A percentile compares a stretch with the other conserved stretches of the same genome.
phyloP scores from a whole-genome alignment of 148 eudicot genomes.

The Rheum nobile region DNA sequence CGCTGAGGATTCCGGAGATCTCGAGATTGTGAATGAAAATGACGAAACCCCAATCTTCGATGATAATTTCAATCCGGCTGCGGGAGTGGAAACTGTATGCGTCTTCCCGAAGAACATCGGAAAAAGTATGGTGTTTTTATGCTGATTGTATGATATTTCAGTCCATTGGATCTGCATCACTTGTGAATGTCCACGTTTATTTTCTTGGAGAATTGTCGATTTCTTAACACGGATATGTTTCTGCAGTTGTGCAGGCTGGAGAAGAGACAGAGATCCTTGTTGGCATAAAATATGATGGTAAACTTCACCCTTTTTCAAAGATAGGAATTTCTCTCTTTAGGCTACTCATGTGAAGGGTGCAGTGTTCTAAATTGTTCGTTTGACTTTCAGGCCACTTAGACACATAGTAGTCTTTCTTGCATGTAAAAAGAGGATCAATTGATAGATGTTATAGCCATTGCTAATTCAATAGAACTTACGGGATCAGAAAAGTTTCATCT shows the following conservation, averaged over 20 bases:
- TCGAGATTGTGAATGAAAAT: slow-evolving; percentile 59
- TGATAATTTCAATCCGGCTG: slow-evolving; percentile 49
- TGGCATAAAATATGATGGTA: slow-evolving; percentile 86
- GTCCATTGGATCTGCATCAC: not conserved
- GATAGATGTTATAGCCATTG: not conserved
- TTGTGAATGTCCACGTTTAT: slow-evolving; percentile 3
- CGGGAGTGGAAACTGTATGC: slow-evolving; percentile 67
- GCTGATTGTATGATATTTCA: not conserved
- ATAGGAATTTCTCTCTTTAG: not conserved
- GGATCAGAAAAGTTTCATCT: not conserved
- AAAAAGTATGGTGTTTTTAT: slow-evolving; percentile 24
- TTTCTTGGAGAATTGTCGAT: not conserved
- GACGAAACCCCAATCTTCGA: slow-evolving; percentile 48
- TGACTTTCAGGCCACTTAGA: not conserved
- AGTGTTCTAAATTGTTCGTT: not conserved
- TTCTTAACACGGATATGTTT: slow-evolving; percentile 1
- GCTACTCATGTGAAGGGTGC: not conserved
- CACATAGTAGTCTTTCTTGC: too few relatives aligned
- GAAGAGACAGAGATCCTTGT: slow-evolving; percentile 69
- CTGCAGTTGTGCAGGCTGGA: slow-evolving; percentile 69
- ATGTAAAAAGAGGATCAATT: not conserved
- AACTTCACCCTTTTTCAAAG: not conserved
- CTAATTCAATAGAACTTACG: not conserved
- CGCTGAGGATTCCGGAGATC: slow-evolving; percentile 44
- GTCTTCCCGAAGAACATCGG: slow-evolving; percentile 78